phyloP scores from a whole-genome alignment of 768 basidiomycete genomes.

The Tubosaeta brunneosetosa region DNA sequence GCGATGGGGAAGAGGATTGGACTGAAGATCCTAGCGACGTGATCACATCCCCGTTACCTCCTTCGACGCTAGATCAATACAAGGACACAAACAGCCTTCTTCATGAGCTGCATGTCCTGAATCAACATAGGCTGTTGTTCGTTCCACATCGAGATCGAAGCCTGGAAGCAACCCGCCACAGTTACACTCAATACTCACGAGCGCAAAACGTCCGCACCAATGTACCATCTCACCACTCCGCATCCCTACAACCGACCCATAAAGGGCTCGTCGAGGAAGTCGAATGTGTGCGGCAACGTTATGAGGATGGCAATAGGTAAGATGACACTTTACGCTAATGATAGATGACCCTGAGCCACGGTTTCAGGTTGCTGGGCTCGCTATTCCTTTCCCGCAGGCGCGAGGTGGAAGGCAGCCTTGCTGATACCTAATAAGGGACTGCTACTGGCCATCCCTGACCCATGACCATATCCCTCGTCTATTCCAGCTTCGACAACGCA shows the following conservation, averaged over 20 bases:
- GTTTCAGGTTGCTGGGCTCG: constrained; percentile 53
- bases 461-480: neutral
- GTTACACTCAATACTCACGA: neutral
- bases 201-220: constrained; percentile 1
- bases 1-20: constrained; percentile 32
- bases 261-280: constrained; percentile 36
- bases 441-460: neutral
- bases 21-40: constrained; percentile 33
- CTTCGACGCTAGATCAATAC: constrained; percentile 39
- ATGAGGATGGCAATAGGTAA: constrained; percentile 66
- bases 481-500: neutral
- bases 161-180: neutral
- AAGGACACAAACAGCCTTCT: constrained; percentile 59
- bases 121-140: constrained; percentile 58
- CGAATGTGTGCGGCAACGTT: constrained; percentile 49
- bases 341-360: constrained; percentile 4
- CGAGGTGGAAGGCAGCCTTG: constrained; percentile 17
- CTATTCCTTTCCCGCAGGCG: constrained; percentile 59
- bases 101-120: constrained; percentile 63
- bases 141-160: constrained; percentile 10
- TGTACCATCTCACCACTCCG: constrained; percentile 5
- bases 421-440: neutral
- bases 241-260: neutral
- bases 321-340: constrained; percentile 4
- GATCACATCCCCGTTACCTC: constrained; percentile 16